Percentiles rank a stretch among this genome's conserved stretches.
Evolutionary conservation across 306 rosid genomes (phyloP).

Genomic region (Gastrolobium bilobum): DNA sequence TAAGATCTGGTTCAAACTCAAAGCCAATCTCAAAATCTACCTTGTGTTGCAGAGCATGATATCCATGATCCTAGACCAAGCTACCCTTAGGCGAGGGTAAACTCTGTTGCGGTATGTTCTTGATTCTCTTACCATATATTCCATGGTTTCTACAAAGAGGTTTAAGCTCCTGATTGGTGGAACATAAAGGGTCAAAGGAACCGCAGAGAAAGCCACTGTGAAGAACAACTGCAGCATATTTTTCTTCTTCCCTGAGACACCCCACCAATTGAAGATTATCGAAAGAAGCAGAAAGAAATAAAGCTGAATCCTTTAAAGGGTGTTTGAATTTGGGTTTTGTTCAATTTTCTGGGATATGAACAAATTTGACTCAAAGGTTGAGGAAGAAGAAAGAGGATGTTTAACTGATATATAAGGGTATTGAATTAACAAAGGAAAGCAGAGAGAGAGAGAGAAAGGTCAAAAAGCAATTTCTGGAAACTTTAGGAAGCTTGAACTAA

Average conservation of each 20-base stretch:
- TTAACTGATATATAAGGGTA: not conserved
- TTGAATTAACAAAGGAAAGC: not conserved
- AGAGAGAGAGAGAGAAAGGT: not conserved
- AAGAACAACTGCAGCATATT: constrained; percentile 71
- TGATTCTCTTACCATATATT: constrained; percentile 66
- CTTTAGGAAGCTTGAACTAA: not conserved
- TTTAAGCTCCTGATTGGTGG: constrained; percentile 85
- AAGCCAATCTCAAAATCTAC: constrained; percentile 47
- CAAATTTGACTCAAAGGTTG: not conserved
- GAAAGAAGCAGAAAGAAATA: not conserved
- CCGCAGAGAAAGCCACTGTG: constrained; percentile 81
- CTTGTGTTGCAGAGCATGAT: constrained; percentile 72
- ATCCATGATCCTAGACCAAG: constrained; percentile 76
- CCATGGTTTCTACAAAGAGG: constrained; percentile 78
- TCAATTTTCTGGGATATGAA: not conserved
- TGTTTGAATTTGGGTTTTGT: constrained; percentile 15
- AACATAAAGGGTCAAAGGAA: constrained; percentile 81
- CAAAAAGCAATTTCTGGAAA: constrained; percentile 44
- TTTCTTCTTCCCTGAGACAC: not conserved
- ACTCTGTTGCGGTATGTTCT: constrained; percentile 56
- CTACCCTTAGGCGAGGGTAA: constrained; percentile 70
- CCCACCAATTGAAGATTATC: not conserved
- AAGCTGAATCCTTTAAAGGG: constrained; percentile 40
- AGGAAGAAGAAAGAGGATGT: constrained; percentile 11
- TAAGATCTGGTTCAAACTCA: constrained; percentile 7